Conservation (phyloP, 768 basidiomycete genomes). For the Hortiboletus campestris region DNA sequence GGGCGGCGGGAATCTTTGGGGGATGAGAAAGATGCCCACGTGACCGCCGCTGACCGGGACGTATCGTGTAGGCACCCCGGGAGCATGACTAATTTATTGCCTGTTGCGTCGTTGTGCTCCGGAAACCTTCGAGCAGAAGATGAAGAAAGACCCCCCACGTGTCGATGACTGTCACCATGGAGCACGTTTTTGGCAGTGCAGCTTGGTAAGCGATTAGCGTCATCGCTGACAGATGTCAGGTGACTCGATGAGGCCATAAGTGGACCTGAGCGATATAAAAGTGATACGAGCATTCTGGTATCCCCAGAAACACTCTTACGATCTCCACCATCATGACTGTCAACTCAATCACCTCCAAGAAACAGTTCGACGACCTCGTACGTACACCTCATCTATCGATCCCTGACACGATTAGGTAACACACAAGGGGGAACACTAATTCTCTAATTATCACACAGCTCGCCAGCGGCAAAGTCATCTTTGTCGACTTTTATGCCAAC, state of each 20-base stretch:
- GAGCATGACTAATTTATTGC: not conserved
- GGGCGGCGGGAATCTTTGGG: too few relatives aligned
- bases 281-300: not conserved
- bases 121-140: too few relatives aligned
- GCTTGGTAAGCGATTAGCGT: not conserved
- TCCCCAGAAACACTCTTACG: not conserved
- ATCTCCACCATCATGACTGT: not conserved
- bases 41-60: too few relatives aligned
- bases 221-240: conserved; percentile 3
- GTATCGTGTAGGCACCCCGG: not conserved
- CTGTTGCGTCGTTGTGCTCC: too few relatives aligned
- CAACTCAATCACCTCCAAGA: not conserved
- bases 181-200: not conserved
- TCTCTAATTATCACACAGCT: not conserved
- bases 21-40: too few relatives aligned
- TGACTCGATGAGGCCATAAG: not conserved
- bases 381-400: not conserved
- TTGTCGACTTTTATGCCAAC: conserved; percentile 19
- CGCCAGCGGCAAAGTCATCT: not conserved
- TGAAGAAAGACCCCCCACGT: not conserved
- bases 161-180: not conserved
- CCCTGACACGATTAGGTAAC: not conserved
- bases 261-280: not conserved
- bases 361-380: not conserved
- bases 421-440: not conserved